Conservation (phyloP, 2,329 filamentous ascomycete species). For the Fusarium anguioides region DNA sequence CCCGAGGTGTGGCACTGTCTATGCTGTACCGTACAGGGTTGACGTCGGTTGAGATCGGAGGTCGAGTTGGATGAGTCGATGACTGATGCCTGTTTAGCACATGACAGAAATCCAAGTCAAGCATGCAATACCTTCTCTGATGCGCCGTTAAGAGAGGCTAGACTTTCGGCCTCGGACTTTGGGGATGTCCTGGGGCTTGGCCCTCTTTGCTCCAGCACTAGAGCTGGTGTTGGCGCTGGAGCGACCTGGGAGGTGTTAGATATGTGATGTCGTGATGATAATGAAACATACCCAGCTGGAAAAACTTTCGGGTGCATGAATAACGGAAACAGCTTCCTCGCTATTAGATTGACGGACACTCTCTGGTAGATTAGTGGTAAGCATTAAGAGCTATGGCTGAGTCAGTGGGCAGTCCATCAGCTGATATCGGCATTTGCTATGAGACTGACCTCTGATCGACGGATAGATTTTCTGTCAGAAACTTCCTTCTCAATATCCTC, state of each 20-base stretch:
- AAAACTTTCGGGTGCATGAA: constrained; percentile 89
- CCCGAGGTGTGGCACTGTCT: constrained; percentile 80
- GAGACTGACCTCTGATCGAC: constrained; percentile 48
- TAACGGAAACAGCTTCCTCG: constrained; percentile 88
- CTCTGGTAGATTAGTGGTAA: constrained; percentile 68
- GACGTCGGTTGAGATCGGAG: constrained; percentile 80
- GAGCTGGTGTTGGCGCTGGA: constrained; percentile 47
- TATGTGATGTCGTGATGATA: neutral
- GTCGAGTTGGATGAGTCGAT: constrained; percentile 63
- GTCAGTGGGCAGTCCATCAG: constrained; percentile 27
- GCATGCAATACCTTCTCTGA: constrained; percentile 40
- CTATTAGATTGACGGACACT: constrained; percentile 68
- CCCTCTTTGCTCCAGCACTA: constrained; percentile 49
- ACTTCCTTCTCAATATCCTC: constrained; percentile 64
- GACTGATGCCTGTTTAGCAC: constrained; percentile 23
- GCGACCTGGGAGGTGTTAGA: constrained; percentile 54
- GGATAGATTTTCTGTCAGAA: constrained; percentile 24
- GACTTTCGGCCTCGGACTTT: constrained; percentile 51
- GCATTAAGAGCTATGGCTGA: constrained; percentile 58
- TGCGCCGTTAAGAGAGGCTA: constrained; percentile 39
- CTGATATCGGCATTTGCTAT: neutral
- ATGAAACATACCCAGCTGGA: constrained; percentile 74
- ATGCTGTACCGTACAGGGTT: constrained; percentile 72
- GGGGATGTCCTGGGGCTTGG: constrained; percentile 53
- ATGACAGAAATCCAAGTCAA: neutral